A percentile compares a stretch with the other conserved stretches of the same genome.
Conservation (phyloP, 805 yeast genomes). For the Kuraishia cidri region DNA sequence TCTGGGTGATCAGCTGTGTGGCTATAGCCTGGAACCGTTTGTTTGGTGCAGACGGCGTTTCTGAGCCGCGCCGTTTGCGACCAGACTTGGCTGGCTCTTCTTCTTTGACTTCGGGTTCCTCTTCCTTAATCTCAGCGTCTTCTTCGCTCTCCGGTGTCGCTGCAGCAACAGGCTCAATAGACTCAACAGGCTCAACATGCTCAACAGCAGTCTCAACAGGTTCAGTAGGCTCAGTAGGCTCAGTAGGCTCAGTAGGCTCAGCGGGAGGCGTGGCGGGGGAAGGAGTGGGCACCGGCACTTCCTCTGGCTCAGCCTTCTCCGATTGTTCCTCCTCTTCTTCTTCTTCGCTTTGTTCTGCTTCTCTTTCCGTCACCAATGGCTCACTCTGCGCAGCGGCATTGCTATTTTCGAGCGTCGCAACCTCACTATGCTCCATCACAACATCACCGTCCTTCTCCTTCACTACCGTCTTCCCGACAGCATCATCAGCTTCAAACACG, state of each 20-base stretch:
- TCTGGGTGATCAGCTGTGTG: conserved; percentile 50
- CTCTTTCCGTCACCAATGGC: conserved; percentile 3
- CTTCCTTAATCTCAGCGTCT: not conserved
- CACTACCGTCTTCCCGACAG: conserved; percentile 4
- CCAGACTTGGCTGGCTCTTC: no score
- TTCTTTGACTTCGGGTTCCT: not conserved
- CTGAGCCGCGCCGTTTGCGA: no score
- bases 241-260: no score
- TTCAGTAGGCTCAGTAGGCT: no score
- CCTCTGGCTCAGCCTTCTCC: conserved; percentile 4
- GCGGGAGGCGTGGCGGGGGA: conserved; percentile 3
- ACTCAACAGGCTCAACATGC: no score
- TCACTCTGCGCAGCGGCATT: conserved; percentile 3
- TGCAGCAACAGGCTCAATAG: not conserved
- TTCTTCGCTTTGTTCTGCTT: conserved; percentile 3
- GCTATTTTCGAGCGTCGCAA: conserved; percentile 3
- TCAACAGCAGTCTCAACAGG: no score
- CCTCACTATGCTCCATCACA: not conserved
- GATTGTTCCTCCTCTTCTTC: conserved; percentile 4
- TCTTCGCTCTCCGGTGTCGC: not conserved
- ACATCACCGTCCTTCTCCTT: conserved; percentile 3
- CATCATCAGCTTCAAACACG: no score
- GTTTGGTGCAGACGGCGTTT: conserved; percentile 12
- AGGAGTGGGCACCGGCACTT: conserved; percentile 1
- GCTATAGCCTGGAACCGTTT: conserved; percentile 58